phyloP scores from a whole-genome alignment of 495 filamentous ascomycete genomes.

The Penicillium steckii region DNA sequence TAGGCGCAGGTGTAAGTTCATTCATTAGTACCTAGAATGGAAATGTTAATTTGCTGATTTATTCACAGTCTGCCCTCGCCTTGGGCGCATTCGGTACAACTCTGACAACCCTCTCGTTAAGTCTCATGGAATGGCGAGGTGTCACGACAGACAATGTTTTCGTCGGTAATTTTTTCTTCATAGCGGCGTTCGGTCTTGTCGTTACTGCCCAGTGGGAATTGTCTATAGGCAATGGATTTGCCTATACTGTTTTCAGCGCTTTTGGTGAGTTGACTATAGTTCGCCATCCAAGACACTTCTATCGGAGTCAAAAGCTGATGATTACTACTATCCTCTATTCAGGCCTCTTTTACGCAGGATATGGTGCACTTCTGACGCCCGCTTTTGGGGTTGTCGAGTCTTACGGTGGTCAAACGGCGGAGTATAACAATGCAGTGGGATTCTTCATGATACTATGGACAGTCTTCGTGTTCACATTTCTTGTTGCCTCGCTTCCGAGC shows the following conservation, averaged over 20 bases:
- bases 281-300: too few relatives aligned
- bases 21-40: not conserved
- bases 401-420: conserved; percentile 33
- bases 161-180: conserved; percentile 51
- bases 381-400: conserved; percentile 39
- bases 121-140: conserved; percentile 50
- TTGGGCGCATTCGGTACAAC: conserved; percentile 53
- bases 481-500: conserved; percentile 44
- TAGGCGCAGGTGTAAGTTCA: conserved; percentile 27
- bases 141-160: conserved; percentile 46
- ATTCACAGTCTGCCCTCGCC: conserved; percentile 39
- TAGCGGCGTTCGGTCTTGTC: conserved; percentile 47
- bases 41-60: conserved; percentile 1
- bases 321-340: too few relatives aligned
- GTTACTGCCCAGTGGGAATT: conserved; percentile 53
- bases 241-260: conserved; percentile 50
- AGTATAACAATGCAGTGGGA: conserved; percentile 47
- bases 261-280: conserved; percentile 26
- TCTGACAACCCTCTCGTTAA: conserved; percentile 46
- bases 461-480: conserved; percentile 46
- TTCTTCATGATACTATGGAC: conserved; percentile 50
- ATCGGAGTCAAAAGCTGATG: too few relatives aligned
- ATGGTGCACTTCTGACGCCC: conserved; percentile 37
- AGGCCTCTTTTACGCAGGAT: conserved; percentile 48
- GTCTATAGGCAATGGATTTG: conserved; percentile 47